These are phyloP conservation scores for Phyllosticta citriasiana DNA, from an alignment of 2,329 filamentous ascomycete species.

Conservation along the genomic window DNA sequence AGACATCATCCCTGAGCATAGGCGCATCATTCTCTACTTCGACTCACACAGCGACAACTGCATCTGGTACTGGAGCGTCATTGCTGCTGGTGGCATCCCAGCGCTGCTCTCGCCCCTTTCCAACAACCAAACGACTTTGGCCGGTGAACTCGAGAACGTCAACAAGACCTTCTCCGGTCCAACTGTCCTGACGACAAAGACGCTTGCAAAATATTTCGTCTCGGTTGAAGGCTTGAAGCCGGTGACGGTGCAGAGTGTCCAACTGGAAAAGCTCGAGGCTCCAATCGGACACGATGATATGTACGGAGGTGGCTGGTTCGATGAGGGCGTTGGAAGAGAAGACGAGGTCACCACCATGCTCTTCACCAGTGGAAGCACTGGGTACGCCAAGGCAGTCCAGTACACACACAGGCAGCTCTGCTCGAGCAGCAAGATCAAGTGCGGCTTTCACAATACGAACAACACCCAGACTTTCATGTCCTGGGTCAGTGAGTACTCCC, in stretches of 20 bases:
- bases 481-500: constrained; percentile 8
- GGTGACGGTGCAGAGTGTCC: background rate
- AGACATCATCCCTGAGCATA: background rate
- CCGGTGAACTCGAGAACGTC: constrained; percentile 7
- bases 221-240: background rate
- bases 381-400: constrained; percentile 41
- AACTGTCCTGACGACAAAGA: constrained; percentile 4
- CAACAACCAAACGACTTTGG: constrained; percentile 4
- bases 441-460: background rate
- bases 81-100: constrained; percentile 4
- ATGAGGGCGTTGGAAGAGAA: background rate
- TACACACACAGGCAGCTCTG: constrained; percentile 37
- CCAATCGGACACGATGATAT: background rate
- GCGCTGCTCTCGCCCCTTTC: constrained; percentile 6
- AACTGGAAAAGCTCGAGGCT: background rate
- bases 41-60: constrained; percentile 5
- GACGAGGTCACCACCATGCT: constrained; percentile 2
- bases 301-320: background rate
- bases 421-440: background rate
- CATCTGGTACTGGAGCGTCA: constrained; percentile 8
- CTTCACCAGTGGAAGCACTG: constrained; percentile 34
- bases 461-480: constrained; percentile 8
- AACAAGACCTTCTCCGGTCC: constrained; percentile 6
- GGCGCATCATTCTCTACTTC: constrained; percentile 6
- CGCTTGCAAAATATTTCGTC: background rate